Base-by-base conservation (phyloP, 495 filamentous ascomycete genomes). In the Rhypophila decipiens region DNA sequence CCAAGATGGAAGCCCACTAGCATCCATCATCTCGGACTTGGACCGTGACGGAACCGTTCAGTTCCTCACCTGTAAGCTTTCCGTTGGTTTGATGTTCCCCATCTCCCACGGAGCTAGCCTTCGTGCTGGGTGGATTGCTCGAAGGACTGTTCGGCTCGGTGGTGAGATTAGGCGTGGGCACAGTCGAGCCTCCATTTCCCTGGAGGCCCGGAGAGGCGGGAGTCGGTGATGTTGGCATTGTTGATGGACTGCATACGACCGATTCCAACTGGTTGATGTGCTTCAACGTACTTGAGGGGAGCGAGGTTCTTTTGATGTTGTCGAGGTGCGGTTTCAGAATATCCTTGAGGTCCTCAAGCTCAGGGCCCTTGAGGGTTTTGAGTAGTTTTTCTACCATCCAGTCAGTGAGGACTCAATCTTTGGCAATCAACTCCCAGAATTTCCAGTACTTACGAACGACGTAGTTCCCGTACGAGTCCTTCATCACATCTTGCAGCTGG, bases 391-490 rank as follows among this genome's bases (percentile, higher is more conserved):
- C 60, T 63, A 20, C 5, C 7, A 5, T 4, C 24, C 31, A 17
- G 64, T 79, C 59, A 80, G 71, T 41, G 31, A 5, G 4, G 18
- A 13, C 4, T 5, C 11, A 1, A 10, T n/a, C 11, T 12, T 1
- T 21, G 20, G 17, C n/a, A 10, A 12, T 24, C 21, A 0, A 27
- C 1, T 4, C 2, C 13, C 10, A 2, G 42, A 23, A 27, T 13
- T 11, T 17, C n/a, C n/a, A 10, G 17, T 17, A 83, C 91, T 78
- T 82, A 95, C 89, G 93, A 49, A 98, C 85, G 13, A 97, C 93
- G 61, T 98, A 98, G 63, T 98, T 98, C 35, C 88, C 94, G 64
- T 84, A 98, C 50, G 87, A 84, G 60, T 98, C 93, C 49, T 84
- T 87, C 74, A 96, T 91, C 60, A 97, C 66, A 9, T 76, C 72